Conservation (phyloP, 306 rosid species). For the Vigna radiata region DNA sequence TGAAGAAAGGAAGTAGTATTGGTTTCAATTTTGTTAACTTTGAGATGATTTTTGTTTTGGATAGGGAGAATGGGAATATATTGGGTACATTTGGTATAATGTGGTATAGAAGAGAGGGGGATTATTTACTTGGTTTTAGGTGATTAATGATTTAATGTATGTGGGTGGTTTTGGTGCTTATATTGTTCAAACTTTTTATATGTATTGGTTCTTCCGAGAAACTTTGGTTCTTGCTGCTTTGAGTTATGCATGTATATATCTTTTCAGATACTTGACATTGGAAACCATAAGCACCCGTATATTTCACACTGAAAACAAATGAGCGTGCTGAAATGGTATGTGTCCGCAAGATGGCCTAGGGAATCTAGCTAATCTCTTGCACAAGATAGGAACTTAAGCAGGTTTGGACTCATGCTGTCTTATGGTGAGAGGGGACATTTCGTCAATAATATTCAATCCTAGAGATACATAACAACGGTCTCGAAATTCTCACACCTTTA, state of each 20-base stretch:
- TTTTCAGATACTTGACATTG: constrained; percentile 14
- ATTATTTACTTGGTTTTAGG: constrained; percentile 44
- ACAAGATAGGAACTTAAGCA: constrained; percentile 10
- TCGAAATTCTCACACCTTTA: neutral
- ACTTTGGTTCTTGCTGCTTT: constrained; percentile 9
- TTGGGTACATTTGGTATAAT: constrained; percentile 47
- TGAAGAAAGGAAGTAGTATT: constrained; percentile 50
- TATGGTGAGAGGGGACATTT: constrained; percentile 7
- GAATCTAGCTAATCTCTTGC: constrained; percentile 25
- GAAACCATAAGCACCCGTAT: neutral
- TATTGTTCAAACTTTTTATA: constrained; percentile 18
- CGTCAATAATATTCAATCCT: neutral
- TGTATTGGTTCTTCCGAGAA: constrained; percentile 20
- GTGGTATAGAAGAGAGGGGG: constrained; percentile 61
- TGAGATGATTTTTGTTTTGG: constrained; percentile 31
- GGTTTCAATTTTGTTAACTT: constrained; percentile 44
- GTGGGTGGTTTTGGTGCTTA: constrained; percentile 42
- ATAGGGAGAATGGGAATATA: constrained; percentile 38
- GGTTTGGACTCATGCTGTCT: constrained; percentile 33
- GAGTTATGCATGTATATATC: neutral
- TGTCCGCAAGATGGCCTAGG: neutral
- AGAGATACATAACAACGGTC: neutral
- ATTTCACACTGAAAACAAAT: constrained; percentile 25
- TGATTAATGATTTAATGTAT: constrained; percentile 31
- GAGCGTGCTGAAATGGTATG: constrained; percentile 11